These are phyloP conservation scores for Rhodotorula toruloides DNA, from an alignment of 768 basidiomycete genomes.

Conservation along the genomic window DNA sequence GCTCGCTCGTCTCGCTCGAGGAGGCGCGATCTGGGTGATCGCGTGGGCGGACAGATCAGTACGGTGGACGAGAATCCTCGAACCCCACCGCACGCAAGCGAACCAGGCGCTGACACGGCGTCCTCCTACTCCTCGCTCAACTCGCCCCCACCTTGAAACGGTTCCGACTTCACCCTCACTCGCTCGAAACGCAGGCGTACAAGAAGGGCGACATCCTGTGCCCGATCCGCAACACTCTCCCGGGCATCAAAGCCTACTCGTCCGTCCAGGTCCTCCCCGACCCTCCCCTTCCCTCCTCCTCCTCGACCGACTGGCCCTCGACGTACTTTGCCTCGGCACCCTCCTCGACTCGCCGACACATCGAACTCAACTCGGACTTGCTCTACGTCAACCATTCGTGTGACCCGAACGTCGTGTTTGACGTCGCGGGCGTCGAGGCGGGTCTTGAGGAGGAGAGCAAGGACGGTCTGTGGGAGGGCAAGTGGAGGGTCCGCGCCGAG, in stretches of 20 bases:
- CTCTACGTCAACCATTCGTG: constrained; percentile 56
- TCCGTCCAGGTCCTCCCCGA: constrained; percentile 36
- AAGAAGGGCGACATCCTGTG: constrained; percentile 20
- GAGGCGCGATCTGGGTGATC: no score
- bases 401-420: constrained; percentile 57
- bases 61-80: no score
- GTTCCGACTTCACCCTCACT: neutral
- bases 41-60: no score
- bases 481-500: constrained; percentile 55
- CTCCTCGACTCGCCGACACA: constrained; percentile 45
- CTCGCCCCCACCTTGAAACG: neutral
- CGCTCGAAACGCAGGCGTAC: constrained; percentile 16
- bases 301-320: neutral
- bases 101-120: no score
- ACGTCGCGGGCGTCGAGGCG: constrained; percentile 46
- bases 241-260: constrained; percentile 34
- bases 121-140: neutral
- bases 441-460: constrained; percentile 11
- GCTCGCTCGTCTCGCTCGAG: neutral
- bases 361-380: constrained; percentile 60
- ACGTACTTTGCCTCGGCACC: constrained; percentile 1
- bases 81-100: no score
- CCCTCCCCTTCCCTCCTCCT: constrained; percentile 23
- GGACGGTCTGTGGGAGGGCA: constrained; percentile 47
- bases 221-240: constrained; percentile 33